Evolutionary conservation across 768 basidiomycete species (phyloP), one percentile per base, ranked within the genome.

Genomic region (Naganishia vishniacii): DNA sequence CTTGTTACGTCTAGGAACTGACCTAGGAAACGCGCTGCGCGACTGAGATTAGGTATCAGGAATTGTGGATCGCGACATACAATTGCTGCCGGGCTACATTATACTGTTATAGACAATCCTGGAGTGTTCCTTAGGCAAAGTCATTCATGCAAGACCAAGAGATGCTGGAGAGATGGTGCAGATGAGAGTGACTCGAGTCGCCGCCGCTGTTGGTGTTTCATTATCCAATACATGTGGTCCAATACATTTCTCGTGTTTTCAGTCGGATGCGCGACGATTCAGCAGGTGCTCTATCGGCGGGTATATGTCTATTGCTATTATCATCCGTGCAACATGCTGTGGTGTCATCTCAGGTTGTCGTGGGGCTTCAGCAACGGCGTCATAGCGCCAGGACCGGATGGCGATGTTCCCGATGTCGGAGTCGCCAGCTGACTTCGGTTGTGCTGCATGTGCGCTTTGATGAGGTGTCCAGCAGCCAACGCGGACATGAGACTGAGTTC

Each of bases 391-490:
- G 53, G 53, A 40, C 53, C 53, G 11, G 53, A 56, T 34, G 53
- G 53, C 23, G 53, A 40, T 13, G n/a, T 20, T 12, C 53, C 53
- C 8, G 53, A 56, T 5, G 53, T 56, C 34, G 53, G 53, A 18
- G 53, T 56, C 23, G 53, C 53, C 20, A 56, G 16, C 25, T 56
- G 53, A 56, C 53, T 56, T 56, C 53, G 53, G n/a, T 56, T 56
- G 23, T 56, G 53, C 31, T 56, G 53, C 53, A 56, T 56, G 23
- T 97, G 92, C 29, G 93, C 93, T 42, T 88, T 84, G 72, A 98
- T 91, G 66, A 98, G 83, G 73, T 95, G 92, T 0, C 94, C 94
- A 2, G 91, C 92, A 0, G 93, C 93, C 41, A 99, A 83, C 1
- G 95, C 93, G 68, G 86, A 86, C 75, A 99, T 82, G 66, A 99